Conservation (phyloP, 495 filamentous ascomycete genomes). For the Geoglossum glabrum region DNA sequence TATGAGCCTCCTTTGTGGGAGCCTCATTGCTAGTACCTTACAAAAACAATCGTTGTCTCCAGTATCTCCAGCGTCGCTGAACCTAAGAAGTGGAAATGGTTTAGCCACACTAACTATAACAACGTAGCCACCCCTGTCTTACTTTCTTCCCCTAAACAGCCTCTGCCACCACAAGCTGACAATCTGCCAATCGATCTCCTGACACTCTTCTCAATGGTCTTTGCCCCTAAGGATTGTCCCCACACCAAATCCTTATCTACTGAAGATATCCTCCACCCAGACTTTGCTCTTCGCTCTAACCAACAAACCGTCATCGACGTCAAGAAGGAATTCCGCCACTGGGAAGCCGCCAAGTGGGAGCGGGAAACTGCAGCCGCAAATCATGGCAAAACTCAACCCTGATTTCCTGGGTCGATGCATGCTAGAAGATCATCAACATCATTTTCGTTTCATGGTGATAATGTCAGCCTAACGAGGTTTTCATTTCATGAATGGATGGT, state of each 20-base stretch:
- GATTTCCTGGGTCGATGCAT: neutral
- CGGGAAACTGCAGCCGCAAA: neutral
- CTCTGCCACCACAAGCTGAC: neutral
- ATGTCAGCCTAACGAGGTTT: neutral
- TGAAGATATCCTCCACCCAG: neutral
- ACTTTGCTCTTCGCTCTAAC: neutral
- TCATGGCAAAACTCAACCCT: neutral
- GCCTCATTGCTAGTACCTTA: too few relatives aligned
- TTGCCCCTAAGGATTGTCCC: neutral
- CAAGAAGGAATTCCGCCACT: neutral
- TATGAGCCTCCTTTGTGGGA: too few relatives aligned
- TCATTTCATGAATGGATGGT: neutral
- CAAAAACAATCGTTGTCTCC: neutral
- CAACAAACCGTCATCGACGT: neutral
- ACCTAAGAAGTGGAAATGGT: neutral
- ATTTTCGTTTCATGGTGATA: neutral
- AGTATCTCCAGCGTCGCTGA: neutral
- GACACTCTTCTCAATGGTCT: neutral
- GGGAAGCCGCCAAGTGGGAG: neutral
- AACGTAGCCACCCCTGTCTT: neutral
- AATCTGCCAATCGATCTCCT: constrained; percentile 1
- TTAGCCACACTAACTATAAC: neutral
- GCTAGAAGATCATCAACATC: neutral
- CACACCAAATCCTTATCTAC: neutral
- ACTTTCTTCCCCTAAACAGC: neutral